Evolutionary conservation across 2,329 filamentous ascomycete genomes (phyloP), one percentile per base, ranked within the genome.

Genomic region (Didymella glomerata): DNA sequence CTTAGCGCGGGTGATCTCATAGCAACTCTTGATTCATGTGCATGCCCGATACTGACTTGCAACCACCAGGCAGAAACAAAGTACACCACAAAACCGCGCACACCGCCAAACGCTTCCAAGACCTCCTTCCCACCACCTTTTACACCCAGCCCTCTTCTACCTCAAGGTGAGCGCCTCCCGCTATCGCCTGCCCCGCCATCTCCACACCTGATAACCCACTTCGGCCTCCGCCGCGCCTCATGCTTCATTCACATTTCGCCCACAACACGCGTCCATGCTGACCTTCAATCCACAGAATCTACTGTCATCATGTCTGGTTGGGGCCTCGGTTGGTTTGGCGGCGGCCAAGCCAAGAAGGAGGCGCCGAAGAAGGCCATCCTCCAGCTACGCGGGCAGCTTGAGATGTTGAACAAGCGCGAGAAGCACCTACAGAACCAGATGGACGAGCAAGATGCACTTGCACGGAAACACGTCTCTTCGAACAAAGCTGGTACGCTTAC

Each of bases 351-450:
- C 85, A 89, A 89, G 82, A 97, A 96, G 83, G 92, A 97, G 81
- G 90, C 88, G 61, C 92, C 95, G 57, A 99, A 99, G 86, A 95
- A 97, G 83, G 95, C 95, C 68, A 99, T 99, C 73, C 84, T 99
- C 57, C 87, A 86, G 61, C 83, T 99, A 74, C 88, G 95, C 69
- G 86, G 90, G 73, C 94, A 97, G 82, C 85, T 98, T 44, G 94
- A 97, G 71, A 98, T 98, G 93, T 85, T 99, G 75, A 92, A 96
- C 81, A 99, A 99, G 85, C 86, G 94, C 61, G 93, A 98, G 83
- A 91, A 87, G 78, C 92, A 98, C 76, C 81, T 98, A 62, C 90
- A 95, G 79, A 90, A 86, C 64, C 93, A 96, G 82, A 97, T 98
- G 83, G 89, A 92, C 25, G 93, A 98, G 78, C 93, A 98, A 78